Evolutionary conservation across 1,139 yeast species (phyloP).

Genomic region (Hansenula anomala): DNA sequence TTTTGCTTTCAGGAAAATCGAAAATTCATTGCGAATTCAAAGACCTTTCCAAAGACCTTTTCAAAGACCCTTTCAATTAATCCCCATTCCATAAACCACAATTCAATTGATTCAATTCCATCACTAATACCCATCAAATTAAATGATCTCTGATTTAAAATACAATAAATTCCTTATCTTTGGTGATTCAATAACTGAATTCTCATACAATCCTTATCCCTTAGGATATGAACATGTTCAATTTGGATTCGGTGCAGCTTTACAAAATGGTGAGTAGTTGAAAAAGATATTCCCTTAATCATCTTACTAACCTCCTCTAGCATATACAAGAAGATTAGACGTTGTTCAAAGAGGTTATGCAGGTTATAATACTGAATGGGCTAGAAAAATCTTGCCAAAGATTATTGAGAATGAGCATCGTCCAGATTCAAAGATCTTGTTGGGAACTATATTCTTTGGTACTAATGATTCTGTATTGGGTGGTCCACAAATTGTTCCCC

Average conservation of each 20-base stretch:
- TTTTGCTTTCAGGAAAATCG: no score
- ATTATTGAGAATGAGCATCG: conserved; percentile 40
- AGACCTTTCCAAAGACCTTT: no score
- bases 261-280: conserved; percentile 29
- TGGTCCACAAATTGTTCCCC: conserved; percentile 49
- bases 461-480: conserved; percentile 61
- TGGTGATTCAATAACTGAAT: conserved; percentile 70
- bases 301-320: not conserved
- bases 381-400: conserved; percentile 39
- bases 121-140: not conserved
- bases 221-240: conserved; percentile 19
- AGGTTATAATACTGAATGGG: conserved; percentile 59
- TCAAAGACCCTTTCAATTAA: no score
- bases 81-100: no score
- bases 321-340: conserved; percentile 49
- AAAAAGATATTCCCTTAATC: no score
- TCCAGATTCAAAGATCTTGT: conserved; percentile 25
- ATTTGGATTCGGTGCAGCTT: conserved; percentile 48
- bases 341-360: conserved; percentile 56
- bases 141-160: conserved; percentile 13
- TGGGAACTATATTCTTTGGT: conserved; percentile 66
- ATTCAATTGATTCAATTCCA: not conserved
- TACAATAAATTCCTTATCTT: conserved; percentile 50
- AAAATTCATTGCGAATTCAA: no score
- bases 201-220: conserved; percentile 31